Evolutionary conservation across 495 filamentous ascomycete species (phyloP), one percentile per base, ranked within the genome.

Genomic region (Trichoderma gamsii): DNA sequence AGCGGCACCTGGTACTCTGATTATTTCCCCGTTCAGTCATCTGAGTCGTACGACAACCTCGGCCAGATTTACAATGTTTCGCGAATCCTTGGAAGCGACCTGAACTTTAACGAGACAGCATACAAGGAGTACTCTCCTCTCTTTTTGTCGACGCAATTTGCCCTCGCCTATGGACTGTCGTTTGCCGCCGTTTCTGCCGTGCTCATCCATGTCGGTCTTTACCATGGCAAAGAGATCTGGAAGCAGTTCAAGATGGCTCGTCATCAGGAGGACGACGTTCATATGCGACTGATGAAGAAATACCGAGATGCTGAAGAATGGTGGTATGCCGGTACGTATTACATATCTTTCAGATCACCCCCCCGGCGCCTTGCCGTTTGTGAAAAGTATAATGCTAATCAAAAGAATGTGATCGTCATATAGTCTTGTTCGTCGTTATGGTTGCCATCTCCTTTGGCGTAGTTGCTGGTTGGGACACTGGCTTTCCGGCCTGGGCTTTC

Each of bases 101-200:
- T 81, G 49, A 76, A 82, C 12, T 83, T 88, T 52, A 78, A 86
- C 70, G 77, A 81, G 70, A 76, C 69, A 41, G 81, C 79, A 41
- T 88, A 88, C 73, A 74, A 84, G 63, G 70, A 73, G 1, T 88
- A 89, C 74, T 88, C 86, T 15, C 87, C 86, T 0, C 76, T 88
- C 5, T 89, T 82, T 69, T 77, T 89, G 25, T 84, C 85, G 16
- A 87, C 85, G 8, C 84, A 87, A 61, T 89, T 87, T 70, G 81
- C 86, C 3, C 74, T 89, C 52, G 80, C 82, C 1, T 92, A 90
- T 66, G 89, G 88, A 0, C 79, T 91, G 1, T 85, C 87, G 1
- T 92, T 92, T 71, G 89, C 89, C 59, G 85, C 89, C 15, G 79
- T 90, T 21, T 81, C 86, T 0, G 86, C 87, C 16, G 85, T 90